Percentiles rank a stretch among this genome's conserved stretches.
Conservation (phyloP, 257 asterid species). For the Euphrasia confusa region DNA sequence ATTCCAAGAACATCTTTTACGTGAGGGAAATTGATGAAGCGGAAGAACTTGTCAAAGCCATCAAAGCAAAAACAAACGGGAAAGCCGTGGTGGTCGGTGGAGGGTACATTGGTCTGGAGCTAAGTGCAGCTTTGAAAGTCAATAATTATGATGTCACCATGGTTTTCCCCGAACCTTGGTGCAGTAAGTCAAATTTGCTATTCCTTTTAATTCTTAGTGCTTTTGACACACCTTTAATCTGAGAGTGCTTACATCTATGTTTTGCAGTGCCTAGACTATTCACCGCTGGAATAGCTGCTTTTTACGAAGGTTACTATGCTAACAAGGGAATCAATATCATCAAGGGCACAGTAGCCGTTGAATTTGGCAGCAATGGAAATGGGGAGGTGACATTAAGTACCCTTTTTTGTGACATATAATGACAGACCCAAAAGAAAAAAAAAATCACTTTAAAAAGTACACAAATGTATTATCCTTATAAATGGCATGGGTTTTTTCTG, state of each 20-base stretch:
- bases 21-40: conserved; percentile 68
- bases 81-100: conserved; percentile 79
- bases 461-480: no score
- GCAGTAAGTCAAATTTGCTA: conserved; percentile 41
- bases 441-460: no score
- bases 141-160: conserved; percentile 61
- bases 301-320: not conserved
- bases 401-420: no score
- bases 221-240: not conserved
- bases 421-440: no score
- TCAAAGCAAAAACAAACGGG: conserved; percentile 53
- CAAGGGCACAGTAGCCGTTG: conserved; percentile 1
- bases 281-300: conserved; percentile 4
- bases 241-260: not conserved
- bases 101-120: conserved; percentile 83
- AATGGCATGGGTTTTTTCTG: no score
- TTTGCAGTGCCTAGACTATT: conserved; percentile 6
- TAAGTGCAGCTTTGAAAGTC: conserved; percentile 70
- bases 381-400: not conserved
- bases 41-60: conserved; percentile 49
- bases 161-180: conserved; percentile 84
- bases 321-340: conserved; percentile 5
- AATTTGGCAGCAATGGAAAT: not conserved
- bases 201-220: not conserved
- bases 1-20: conserved; percentile 66